These are phyloP conservation scores for Thermothelomyces thermophilus DNA, from an alignment of 2,329 filamentous ascomycete species.

Conservation along the genomic window DNA sequence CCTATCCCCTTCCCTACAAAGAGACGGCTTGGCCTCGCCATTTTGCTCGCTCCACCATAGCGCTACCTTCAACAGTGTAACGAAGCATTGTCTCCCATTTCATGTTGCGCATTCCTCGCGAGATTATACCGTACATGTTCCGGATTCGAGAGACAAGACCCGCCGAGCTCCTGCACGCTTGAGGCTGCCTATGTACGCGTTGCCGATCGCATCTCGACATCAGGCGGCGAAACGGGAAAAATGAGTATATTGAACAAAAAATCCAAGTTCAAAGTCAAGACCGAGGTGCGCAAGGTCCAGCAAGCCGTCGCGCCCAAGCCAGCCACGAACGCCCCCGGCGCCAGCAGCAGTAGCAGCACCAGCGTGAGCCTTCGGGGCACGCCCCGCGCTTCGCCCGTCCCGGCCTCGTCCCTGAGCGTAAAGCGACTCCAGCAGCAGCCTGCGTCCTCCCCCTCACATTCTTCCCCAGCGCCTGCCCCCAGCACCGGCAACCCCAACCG, in stretches of 20 bases:
- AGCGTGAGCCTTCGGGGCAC: constrained; percentile 12
- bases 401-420: background rate
- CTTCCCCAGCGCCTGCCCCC: constrained; percentile 17
- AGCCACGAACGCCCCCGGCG: constrained; percentile 31
- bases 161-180: background rate
- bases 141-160: background rate
- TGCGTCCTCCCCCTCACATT: constrained; percentile 2
- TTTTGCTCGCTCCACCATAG: background rate
- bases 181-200: background rate
- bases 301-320: constrained; percentile 37
- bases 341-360: constrained; percentile 28
- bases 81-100: background rate
- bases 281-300: constrained; percentile 37
- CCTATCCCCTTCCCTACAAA: background rate
- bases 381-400: constrained; percentile 22
- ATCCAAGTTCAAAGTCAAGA: constrained; percentile 47
- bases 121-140: background rate
- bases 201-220: background rate
- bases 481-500: constrained; percentile 30
- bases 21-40: background rate
- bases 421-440: background rate
- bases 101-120: background rate
- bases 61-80: background rate
- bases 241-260: constrained; percentile 40
- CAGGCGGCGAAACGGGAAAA: background rate